phyloP scores from a whole-genome alignment of 73 alveolate species.

The Stentor roeselii region DNA sequence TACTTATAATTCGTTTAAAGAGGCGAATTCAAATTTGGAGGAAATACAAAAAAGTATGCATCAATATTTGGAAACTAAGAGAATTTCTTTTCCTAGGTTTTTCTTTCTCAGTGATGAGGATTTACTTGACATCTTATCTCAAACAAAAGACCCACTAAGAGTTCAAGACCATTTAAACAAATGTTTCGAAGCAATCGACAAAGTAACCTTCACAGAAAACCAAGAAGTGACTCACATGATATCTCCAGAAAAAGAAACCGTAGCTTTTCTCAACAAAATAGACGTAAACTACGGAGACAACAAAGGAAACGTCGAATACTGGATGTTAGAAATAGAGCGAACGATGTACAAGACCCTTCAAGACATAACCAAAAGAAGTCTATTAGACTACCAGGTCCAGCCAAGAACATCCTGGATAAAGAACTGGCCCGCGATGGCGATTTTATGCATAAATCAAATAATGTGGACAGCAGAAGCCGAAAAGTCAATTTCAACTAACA shows the following conservation, averaged over 20 bases:
- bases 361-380: constrained; percentile 76
- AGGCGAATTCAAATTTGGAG: constrained; percentile 92
- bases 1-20: constrained; percentile 67
- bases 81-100: constrained; percentile 93
- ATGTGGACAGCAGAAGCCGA: constrained; percentile 99
- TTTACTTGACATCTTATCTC: constrained; percentile 91
- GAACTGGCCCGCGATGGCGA: constrained; percentile 96
- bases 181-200: constrained; percentile 97
- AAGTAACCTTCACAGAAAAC: constrained; percentile 80
- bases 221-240: constrained; percentile 87
- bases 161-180: constrained; percentile 95
- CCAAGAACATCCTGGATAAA: constrained; percentile 93
- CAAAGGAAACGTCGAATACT: constrained; percentile 90
- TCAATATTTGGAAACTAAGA: constrained; percentile 97
- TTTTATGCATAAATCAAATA: constrained; percentile 89
- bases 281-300: constrained; percentile 81
- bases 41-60: constrained; percentile 93
- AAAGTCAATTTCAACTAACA: constrained; percentile 78
- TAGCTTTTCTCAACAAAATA: constrained; percentile 68
- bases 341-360: constrained; percentile 83
- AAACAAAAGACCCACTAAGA: constrained; percentile 94
- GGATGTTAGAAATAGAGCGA: constrained; percentile 88
- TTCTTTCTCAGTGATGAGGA: constrained; percentile 97
- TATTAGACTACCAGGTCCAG: constrained; percentile 70
- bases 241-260: constrained; percentile 93